A percentile compares a stretch with the other conserved stretches of the same genome.
Conservation (phyloP, 2,329 filamentous ascomycete genomes). For the Neofusicoccum laricinum region DNA sequence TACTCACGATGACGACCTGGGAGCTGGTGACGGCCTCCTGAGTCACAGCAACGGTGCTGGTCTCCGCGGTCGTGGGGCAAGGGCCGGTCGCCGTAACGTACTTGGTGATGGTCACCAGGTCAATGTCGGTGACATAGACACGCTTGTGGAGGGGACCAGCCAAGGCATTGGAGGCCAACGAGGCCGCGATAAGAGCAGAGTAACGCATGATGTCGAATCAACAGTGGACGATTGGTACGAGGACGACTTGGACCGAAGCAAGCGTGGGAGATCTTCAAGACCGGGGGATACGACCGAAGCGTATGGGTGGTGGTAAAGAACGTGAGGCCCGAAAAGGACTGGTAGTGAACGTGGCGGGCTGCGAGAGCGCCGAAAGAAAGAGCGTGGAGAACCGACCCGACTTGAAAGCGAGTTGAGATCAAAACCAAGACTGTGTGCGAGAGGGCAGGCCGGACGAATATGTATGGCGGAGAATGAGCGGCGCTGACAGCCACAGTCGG, state of each 20-base stretch:
- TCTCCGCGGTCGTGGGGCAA: not conserved
- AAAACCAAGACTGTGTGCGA: not conserved
- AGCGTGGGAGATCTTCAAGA: conserved; percentile 10
- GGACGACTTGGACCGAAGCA: conserved; percentile 1
- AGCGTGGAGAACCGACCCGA: conserved; percentile 7
- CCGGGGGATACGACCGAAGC: conserved; percentile 9
- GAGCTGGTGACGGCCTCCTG: not conserved
- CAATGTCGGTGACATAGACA: conserved; percentile 9
- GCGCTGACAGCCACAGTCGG: conserved; percentile 1
- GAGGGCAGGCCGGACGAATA: not conserved
- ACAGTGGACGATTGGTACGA: not conserved
- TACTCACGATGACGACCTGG: not conserved
- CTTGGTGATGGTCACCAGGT: conserved; percentile 16
- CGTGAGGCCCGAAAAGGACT: conserved; percentile 2
- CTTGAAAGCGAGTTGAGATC: conserved; percentile 5
- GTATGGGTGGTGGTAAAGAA: not conserved
- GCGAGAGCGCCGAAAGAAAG: conserved; percentile 12
- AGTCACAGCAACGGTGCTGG: not conserved
- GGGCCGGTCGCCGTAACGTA: conserved; percentile 9
- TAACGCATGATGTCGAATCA: conserved; percentile 14
- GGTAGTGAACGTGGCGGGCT: conserved; percentile 8
- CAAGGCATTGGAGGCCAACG: conserved; percentile 16
- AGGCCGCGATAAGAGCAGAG: conserved; percentile 15
- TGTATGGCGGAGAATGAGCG: conserved; percentile 1
- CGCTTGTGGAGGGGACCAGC: conserved; percentile 17